A percentile compares a stretch with the other conserved stretches of the same genome.
Conservation (phyloP, 768 basidiomycete species). For the Filobasidium wieringae region DNA sequence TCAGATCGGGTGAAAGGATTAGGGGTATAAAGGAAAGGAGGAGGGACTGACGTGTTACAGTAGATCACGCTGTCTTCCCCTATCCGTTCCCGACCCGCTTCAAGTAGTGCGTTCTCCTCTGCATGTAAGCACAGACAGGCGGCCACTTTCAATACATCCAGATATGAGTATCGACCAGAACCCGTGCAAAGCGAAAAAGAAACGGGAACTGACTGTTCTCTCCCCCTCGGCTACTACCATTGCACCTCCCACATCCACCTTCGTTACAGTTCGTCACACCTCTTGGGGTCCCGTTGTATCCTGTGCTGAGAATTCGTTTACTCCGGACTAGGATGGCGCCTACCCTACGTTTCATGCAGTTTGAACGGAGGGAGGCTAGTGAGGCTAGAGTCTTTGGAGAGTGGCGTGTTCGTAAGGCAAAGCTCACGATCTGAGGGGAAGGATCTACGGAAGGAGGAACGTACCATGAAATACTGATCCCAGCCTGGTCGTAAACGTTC, state of each 20-base stretch:
- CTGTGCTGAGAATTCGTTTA: constrained; percentile 43
- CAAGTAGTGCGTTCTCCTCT: constrained; percentile 91
- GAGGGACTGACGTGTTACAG: constrained; percentile 77
- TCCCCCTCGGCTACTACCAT: constrained; percentile 43
- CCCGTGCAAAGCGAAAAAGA: too few relatives aligned
- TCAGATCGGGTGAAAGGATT: background rate
- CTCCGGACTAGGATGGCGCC: constrained; percentile 82
- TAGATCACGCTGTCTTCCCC: constrained; percentile 62
- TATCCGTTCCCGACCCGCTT: constrained; percentile 85
- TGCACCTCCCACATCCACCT: constrained; percentile 78
- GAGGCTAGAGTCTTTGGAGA: constrained; percentile 64
- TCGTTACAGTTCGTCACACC: constrained; percentile 79
- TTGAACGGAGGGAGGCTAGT: constrained; percentile 68
- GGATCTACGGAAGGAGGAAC: constrained; percentile 14
- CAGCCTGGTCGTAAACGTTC: constrained; percentile 75
- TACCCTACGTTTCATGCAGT: constrained; percentile 95
- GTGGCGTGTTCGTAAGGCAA: background rate
- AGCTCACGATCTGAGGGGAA: background rate
- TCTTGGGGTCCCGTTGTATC: constrained; percentile 89
- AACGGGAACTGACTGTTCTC: constrained; percentile 37
- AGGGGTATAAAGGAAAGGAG: background rate
- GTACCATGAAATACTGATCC: constrained; percentile 96
- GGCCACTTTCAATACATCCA: constrained; percentile 38
- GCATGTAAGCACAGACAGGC: constrained; percentile 94
- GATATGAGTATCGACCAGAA: background rate